Evolutionary conservation across 2,329 filamentous ascomycete species (phyloP).

Genomic region (Lachnellula subtilissima): DNA sequence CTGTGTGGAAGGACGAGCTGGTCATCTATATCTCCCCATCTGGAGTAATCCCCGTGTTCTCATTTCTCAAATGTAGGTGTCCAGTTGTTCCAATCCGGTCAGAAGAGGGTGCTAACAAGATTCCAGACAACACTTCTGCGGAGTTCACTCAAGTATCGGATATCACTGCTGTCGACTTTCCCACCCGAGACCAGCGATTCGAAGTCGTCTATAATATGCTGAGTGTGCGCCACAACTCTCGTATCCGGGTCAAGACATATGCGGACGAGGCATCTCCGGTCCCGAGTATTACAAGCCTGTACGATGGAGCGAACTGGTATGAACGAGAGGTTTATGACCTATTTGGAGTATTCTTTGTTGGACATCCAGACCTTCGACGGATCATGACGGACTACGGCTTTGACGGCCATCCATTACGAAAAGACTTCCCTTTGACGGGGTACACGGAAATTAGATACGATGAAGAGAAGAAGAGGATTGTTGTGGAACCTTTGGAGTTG

Average conservation of each 20-base stretch:
- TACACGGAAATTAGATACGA: constrained; percentile 98
- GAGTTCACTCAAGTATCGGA: constrained; percentile 93
- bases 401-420: constrained; percentile 92
- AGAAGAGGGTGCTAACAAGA: constrained; percentile 10
- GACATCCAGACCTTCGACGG: constrained; percentile 88
- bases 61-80: constrained; percentile 71
- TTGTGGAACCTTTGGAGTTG: constrained; percentile 94
- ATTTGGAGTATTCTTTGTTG: constrained; percentile 94
- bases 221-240: constrained; percentile 91
- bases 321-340: constrained; percentile 97
- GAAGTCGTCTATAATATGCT: constrained; percentile 98
- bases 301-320: constrained; percentile 97
- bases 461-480: constrained; percentile 99
- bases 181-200: constrained; percentile 90
- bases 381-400: constrained; percentile 99
- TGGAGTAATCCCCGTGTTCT: constrained; percentile 86
- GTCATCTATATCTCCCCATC: constrained; percentile 86
- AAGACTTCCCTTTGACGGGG: constrained; percentile 96
- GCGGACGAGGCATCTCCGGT: constrained; percentile 93
- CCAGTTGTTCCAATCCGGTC: neutral
- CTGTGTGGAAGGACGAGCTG: constrained; percentile 98
- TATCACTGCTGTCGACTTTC: constrained; percentile 93
- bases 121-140: constrained; percentile 82
- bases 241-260: constrained; percentile 97
- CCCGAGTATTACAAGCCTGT: constrained; percentile 79